Evolutionary conservation across 805 yeast species (phyloP).

Genomic region (Yarrowia divulgata): DNA sequence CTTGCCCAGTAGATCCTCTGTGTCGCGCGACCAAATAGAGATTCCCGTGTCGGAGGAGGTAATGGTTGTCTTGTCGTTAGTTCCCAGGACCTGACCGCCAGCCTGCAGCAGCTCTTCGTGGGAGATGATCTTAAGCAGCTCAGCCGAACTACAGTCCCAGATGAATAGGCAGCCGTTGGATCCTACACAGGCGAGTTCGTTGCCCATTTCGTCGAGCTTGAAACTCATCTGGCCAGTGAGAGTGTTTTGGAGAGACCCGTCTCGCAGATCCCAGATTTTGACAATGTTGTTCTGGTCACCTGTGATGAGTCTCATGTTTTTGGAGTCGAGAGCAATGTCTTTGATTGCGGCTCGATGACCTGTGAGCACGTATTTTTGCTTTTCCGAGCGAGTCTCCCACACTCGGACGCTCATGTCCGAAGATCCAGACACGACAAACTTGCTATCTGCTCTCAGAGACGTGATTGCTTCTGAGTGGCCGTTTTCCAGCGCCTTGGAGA

Average conservation of each 20-base stretch:
- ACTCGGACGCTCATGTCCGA: slow-evolving; percentile 11
- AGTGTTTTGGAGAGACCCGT: slow-evolving; percentile 12
- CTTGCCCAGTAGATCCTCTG: background rate
- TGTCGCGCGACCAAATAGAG: slow-evolving; percentile 13
- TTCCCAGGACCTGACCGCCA: slow-evolving; percentile 6
- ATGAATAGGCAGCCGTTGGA: slow-evolving; percentile 18
- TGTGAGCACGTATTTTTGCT: background rate
- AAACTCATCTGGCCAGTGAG: slow-evolving; percentile 15
- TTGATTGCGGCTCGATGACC: slow-evolving; percentile 14
- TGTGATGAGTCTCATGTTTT: slow-evolving; percentile 20
- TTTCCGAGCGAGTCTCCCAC: slow-evolving; percentile 16
- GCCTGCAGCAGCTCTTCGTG: slow-evolving; percentile 6
- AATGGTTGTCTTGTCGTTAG: background rate
- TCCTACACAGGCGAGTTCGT: slow-evolving; percentile 16
- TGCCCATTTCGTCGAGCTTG: slow-evolving; percentile 30
- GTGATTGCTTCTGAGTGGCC: background rate
- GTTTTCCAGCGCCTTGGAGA: slow-evolving; percentile 5
- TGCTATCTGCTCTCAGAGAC: slow-evolving; percentile 7
- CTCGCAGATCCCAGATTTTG: slow-evolving; percentile 27
- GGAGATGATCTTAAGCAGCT: slow-evolving; percentile 15
- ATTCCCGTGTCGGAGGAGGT: slow-evolving; percentile 19
- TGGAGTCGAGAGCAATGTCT: slow-evolving; percentile 23
- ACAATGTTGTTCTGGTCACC: slow-evolving; percentile 9
- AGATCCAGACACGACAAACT: slow-evolving; percentile 16
- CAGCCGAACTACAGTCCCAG: slow-evolving; percentile 3